phyloP scores from a whole-genome alignment of 176 grass and related monocot species.

The Oryza glumipatula region DNA sequence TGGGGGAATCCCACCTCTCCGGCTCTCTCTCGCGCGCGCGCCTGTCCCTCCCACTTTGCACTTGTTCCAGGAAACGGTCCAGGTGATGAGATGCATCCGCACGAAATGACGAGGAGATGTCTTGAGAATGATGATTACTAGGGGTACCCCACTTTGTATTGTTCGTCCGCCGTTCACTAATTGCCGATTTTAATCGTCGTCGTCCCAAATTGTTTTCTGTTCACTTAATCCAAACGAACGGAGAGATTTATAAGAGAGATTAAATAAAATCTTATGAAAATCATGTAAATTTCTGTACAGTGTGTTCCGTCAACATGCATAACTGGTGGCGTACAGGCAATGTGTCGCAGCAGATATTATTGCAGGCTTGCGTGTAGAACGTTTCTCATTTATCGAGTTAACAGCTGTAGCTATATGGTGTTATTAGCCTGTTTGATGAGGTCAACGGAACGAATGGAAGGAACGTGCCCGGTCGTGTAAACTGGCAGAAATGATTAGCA shows the following conservation, averaged over 20 bases:
- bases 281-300: not conserved
- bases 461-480: not conserved
- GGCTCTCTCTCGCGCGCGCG: too few relatives aligned
- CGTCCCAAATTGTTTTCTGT: not conserved
- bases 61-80: not conserved
- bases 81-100: slow-evolving; percentile 38
- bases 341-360: too few relatives aligned
- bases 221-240: not conserved
- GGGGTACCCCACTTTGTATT: too few relatives aligned
- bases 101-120: not conserved
- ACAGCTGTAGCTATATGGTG: not conserved
- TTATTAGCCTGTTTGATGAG: not conserved
- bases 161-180: not conserved
- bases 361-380: not conserved
- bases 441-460: not conserved
- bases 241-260: not conserved
- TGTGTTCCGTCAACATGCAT: not conserved
- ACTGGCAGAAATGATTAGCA: not conserved
- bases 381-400: not conserved
- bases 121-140: not conserved
- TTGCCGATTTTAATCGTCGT: not conserved
- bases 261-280: not conserved
- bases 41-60: not conserved
- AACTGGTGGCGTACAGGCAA: not conserved
- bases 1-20: not conserved